phyloP scores from a whole-genome alignment of 2,329 filamentous ascomycete species.

The Leptographium galeiforme region DNA sequence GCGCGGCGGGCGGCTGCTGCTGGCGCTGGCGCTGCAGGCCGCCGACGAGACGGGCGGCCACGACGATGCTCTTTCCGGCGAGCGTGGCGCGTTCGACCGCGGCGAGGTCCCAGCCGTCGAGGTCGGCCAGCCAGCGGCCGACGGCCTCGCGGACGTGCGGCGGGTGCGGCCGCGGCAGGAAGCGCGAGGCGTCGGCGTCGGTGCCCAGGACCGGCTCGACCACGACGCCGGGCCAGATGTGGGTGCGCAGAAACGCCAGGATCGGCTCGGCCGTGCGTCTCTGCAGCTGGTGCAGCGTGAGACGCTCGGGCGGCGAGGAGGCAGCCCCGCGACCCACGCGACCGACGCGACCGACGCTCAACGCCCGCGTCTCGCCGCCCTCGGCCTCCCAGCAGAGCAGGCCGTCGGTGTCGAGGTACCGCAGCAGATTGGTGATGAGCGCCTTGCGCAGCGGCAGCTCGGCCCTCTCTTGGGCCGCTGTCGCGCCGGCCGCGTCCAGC shows the following conservation, averaged over 20 bases:
- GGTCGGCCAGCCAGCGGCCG: conserved; percentile 57
- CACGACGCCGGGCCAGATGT: conserved; percentile 73
- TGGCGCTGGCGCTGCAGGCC: conserved; percentile 60
- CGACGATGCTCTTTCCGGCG: conserved; percentile 74
- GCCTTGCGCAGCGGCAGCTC: conserved; percentile 40
- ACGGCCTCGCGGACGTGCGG: conserved; percentile 66
- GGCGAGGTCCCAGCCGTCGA: conserved; percentile 71
- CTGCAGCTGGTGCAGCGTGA: conserved; percentile 58
- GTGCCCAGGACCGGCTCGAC: conserved; percentile 66
- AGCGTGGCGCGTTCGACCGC: conserved; percentile 73
- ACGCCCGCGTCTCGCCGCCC: conserved; percentile 26
- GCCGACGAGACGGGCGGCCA: conserved; percentile 61
- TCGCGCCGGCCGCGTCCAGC: conserved; percentile 12
- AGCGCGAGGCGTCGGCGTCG: conserved; percentile 43
- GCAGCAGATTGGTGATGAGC: conserved; percentile 57
- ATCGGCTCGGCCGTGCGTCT: conserved; percentile 55
- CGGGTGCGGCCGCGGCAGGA: conserved; percentile 62
- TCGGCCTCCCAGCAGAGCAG: conserved; percentile 74
- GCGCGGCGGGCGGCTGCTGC: conserved; percentile 13
- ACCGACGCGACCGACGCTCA: neutral
- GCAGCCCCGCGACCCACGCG: too few species aligned
- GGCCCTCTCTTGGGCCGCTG: conserved; percentile 12
- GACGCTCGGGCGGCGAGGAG: too few species aligned
- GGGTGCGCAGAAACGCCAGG: conserved; percentile 53
- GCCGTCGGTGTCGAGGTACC: conserved; percentile 85